Conservation (phyloP, 2,329 filamentous ascomycete species). For the Exophiala spinifera region DNA sequence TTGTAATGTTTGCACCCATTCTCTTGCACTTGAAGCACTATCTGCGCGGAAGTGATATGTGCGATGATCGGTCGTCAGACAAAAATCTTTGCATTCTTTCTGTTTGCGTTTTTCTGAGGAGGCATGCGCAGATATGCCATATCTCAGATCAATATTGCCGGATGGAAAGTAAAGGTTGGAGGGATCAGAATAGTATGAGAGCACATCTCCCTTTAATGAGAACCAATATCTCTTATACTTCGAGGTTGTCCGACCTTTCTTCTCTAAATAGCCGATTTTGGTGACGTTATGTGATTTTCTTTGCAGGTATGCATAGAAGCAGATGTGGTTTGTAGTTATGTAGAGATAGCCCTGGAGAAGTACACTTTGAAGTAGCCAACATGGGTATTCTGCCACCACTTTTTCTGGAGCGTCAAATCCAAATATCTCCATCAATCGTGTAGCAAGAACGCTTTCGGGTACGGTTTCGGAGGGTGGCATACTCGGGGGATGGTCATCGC, state of each 20-base stretch:
- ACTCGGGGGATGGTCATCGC: slow-evolving; percentile 16
- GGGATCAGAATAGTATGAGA: slow-evolving; percentile 83
- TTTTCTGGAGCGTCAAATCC: slow-evolving; percentile 77
- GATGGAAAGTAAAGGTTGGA: slow-evolving; percentile 87
- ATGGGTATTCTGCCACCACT: slow-evolving; percentile 87
- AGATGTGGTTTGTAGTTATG: slow-evolving; percentile 87
- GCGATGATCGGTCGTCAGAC: slow-evolving; percentile 75
- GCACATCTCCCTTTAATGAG: slow-evolving; percentile 81
- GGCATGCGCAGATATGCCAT: slow-evolving; percentile 81
- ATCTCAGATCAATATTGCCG: slow-evolving; percentile 87
- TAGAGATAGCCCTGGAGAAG: slow-evolving; percentile 94
- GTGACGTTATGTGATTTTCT: slow-evolving; percentile 77
- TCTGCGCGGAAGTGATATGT: slow-evolving; percentile 88
- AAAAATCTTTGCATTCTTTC: slow-evolving; percentile 73
- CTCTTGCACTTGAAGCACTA: slow-evolving; percentile 80
- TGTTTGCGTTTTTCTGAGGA: slow-evolving; percentile 64
- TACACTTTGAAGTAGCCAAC: slow-evolving; percentile 88
- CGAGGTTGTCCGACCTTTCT: slow-evolving; percentile 83
- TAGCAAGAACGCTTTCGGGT: slow-evolving; percentile 60
- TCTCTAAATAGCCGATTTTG: slow-evolving; percentile 85
- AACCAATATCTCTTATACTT: slow-evolving; percentile 93
- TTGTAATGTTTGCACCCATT: slow-evolving; percentile 93
- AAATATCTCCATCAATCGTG: slow-evolving; percentile 77
- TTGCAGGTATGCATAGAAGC: slow-evolving; percentile 95
- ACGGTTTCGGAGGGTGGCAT: slow-evolving; percentile 34